Evolutionary conservation across 192 early-diverging fungal species (phyloP).

Genomic region (Gryganskiella cystojenkinii): DNA sequence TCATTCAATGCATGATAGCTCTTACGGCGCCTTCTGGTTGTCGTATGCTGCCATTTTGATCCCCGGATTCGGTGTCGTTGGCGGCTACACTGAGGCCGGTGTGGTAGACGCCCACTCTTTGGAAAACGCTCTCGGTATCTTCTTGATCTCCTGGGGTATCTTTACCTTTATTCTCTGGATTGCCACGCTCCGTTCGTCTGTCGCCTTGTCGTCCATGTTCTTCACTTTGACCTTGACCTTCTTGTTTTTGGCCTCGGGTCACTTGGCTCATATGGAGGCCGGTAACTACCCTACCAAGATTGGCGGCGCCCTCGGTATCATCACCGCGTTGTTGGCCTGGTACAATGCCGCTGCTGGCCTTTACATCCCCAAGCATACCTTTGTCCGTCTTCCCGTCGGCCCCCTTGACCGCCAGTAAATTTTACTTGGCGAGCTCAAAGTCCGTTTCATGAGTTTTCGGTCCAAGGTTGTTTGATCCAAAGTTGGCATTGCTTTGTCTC

Average conservation of each 20-base stretch:
- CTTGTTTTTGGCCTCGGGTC: constrained; percentile 70
- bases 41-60: constrained; percentile 66
- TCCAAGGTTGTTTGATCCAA: too few species aligned
- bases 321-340: constrained; percentile 79
- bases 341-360: constrained; percentile 74
- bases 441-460: too few species aligned
- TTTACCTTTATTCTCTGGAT: constrained; percentile 75
- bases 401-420: constrained; percentile 7
- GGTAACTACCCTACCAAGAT: constrained; percentile 55
- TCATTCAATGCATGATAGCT: not conserved
- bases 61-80: constrained; percentile 60
- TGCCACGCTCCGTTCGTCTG: constrained; percentile 68
- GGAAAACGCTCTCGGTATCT: constrained; percentile 63
- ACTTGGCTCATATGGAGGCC: constrained; percentile 59
- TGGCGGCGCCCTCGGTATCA: constrained; percentile 76
- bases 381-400: constrained; percentile 60
- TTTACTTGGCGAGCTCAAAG: too few species aligned
- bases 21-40: constrained; percentile 70
- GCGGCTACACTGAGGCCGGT: constrained; percentile 37
- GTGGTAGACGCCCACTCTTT: constrained; percentile 20
- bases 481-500: too few species aligned
- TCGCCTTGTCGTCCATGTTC: constrained; percentile 72
- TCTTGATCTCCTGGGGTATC: constrained; percentile 72
- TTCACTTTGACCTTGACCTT: constrained; percentile 73
- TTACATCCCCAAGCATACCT: constrained; percentile 60